Evolutionary conservation across 2,329 filamentous ascomycete species (phyloP), one percentile per base, ranked within the genome.

Genomic region (Fonsecaea nubica): DNA sequence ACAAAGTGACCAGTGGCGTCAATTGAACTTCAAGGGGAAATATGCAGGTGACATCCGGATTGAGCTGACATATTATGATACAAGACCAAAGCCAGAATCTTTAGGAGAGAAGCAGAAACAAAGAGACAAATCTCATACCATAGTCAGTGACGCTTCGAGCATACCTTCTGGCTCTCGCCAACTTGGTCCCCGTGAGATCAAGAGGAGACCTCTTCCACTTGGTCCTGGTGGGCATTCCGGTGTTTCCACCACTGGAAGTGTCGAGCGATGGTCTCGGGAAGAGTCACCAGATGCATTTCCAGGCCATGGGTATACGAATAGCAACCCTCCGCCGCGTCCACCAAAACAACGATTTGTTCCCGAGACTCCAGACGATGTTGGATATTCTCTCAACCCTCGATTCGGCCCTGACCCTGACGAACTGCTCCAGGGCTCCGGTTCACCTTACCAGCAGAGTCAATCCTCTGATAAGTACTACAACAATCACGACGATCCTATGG

Each of bases 31-130:
- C 83, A 92, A 90, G 76, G 93, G 93, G 69, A 97, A 97, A 83
- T 99, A 98, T 74, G 94, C 95, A 6, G 95, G 95, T 63, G 94
- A 98, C 78, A 89, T 99, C 70, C 87, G 94, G 72, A 90, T 99
- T 70, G 95, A 99, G 80, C 89, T 97, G 79, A 99, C 95, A 50
- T 99, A 91, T 80, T 99, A 98, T 82, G 95, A 99, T 77, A 89
- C 86, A 63, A 86, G 94, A 32, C 91, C 92, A 21, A 95, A 95
- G 79, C 92, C 96, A 66, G 93, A 90, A 79, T 80, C 84, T 1
- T 80, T 80, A 7, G 79, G 77, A 35, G 84, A 87, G 67, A 89
- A 86, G 75, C 80, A 85, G 65, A 87, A 80, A 73, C 75, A 77
- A 67, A 75, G 74, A 18, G 74, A 75, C 21, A 78, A 81, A 59